A percentile compares a stretch with the other conserved stretches of the same genome.
Conservation (phyloP, 352 stramenopile genomes). For the Thalassiosira oceanica region DNA sequence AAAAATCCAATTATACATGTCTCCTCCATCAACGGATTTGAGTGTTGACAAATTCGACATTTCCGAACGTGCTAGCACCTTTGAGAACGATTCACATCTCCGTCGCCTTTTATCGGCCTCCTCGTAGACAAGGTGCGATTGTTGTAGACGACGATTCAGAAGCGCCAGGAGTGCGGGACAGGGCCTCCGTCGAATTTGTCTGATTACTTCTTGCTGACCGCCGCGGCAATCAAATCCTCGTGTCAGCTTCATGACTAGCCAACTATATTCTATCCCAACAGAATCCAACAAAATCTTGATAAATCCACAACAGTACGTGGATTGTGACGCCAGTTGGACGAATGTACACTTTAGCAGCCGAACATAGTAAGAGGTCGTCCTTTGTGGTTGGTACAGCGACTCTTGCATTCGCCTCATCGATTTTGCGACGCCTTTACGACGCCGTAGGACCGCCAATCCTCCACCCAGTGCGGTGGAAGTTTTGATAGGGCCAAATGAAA, state of each 20-base stretch:
- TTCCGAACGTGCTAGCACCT: too few species aligned
- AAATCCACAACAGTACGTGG: conserved; percentile 14
- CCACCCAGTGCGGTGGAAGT: conserved; percentile 75
- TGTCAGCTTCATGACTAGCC: conserved; percentile 29
- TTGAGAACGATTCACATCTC: too few species aligned
- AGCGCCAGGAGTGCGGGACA: conserved; percentile 59
- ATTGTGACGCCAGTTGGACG: conserved; percentile 33
- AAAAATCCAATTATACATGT: conserved; percentile 70
- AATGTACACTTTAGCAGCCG: conserved; percentile 38
- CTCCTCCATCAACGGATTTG: conserved; percentile 5
- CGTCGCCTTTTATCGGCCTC: too few species aligned
- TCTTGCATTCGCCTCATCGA: not conserved
- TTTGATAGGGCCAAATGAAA: conserved; percentile 82
- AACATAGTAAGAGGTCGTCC: conserved; percentile 28
- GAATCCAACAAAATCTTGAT: conserved; percentile 20
- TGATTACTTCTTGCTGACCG: conserved; percentile 23
- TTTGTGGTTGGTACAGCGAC: conserved; percentile 18
- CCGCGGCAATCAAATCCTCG: conserved; percentile 27
- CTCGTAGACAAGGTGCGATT: conserved; percentile 14
- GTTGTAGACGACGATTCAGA: conserved; percentile 56
- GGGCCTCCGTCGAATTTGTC: conserved; percentile 56
- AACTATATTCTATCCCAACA: conserved; percentile 35
- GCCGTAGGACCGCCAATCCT: conserved; percentile 38
- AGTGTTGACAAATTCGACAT: too few species aligned
- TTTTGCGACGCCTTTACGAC: not conserved